Percentiles rank a stretch among this genome's conserved stretches.
phyloP scores from a whole-genome alignment of 2,329 filamentous ascomycete genomes.

The Colletotrichum plurivorum region DNA sequence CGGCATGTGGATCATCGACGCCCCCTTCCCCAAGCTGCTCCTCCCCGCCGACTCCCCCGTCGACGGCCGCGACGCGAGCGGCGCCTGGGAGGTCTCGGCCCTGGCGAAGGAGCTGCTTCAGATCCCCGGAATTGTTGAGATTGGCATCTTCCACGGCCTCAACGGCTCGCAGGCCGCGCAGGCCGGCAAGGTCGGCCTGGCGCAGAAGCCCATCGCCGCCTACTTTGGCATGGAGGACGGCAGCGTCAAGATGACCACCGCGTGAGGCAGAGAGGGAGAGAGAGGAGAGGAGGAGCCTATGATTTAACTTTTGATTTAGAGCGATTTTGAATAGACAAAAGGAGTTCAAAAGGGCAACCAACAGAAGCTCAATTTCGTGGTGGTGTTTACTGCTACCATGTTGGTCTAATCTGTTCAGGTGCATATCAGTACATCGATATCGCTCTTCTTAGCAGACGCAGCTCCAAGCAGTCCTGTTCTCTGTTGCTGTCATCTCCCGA shows the following conservation, averaged over 20 bases:
- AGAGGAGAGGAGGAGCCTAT: no score
- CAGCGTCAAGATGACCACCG: conserved; percentile 66
- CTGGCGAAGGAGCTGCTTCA: conserved; percentile 82
- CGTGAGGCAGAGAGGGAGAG: not conserved
- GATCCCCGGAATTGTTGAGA: conserved; percentile 90
- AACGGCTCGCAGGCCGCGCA: conserved; percentile 78
- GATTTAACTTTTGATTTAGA: not conserved
- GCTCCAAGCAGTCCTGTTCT: no score
- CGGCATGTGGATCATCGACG: conserved; percentile 87
- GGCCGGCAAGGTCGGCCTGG: conserved; percentile 72
- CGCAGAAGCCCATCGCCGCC: conserved; percentile 91
- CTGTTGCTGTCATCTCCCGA: no score
- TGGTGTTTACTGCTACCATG: no score
- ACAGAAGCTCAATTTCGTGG: not conserved
- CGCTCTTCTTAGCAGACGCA: no score
- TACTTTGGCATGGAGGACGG: conserved; percentile 95
- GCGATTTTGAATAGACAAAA: not conserved
- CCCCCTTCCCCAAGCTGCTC: conserved; percentile 84
- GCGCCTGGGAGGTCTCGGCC: conserved; percentile 84
- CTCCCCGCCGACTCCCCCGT: conserved; percentile 63
- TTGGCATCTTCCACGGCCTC: conserved; percentile 88
- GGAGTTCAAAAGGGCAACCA: not conserved
- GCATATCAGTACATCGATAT: no score
- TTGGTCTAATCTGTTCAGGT: no score
- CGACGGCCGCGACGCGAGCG: conserved; percentile 63